Base-by-base conservation (phyloP, 2,329 filamentous ascomycete genomes). In the Epichloe amarillans region DNA sequence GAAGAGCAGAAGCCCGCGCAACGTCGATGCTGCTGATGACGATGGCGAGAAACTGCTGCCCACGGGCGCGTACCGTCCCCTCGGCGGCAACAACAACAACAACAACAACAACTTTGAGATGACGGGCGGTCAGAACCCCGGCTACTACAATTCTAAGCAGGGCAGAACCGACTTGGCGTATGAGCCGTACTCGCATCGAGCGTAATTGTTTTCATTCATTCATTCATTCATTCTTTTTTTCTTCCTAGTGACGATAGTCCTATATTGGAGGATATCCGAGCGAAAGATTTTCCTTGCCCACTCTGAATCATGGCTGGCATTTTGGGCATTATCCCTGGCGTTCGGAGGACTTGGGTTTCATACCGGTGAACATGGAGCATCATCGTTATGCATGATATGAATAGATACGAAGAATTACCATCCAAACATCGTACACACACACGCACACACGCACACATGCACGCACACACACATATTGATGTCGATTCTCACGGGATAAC, bases 161-260 rank as follows among this genome's bases (percentile, higher is more conserved):
- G 47, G 46, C 35, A 73, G 72, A 50, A 66, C 69, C n/a, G 72
- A 77, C 33, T 62, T 74, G 56, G 79, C 77, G 39, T 83, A 83
- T 65, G 80, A 83, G 73, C 80, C 80, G 37, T 83, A 82, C 66
- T 74, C 74, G 48, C 79, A 81, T 59, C 71, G 72, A 43, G 69
- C 70, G 45, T 82, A 74, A 69, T 39, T n/a, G 15, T 37, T 21
- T 38, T 21, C 15, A 41, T 6, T 6, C 6, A 2, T 23, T 35
- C 8, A 37, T 19, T 33, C 2, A 1, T 6, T 38, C 15, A 15
- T 35, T 21, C 19, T 3, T 6, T 33, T 2, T 2, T 6, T 38
- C 15, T 21, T 35, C 23, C 2, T 47, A 26, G 21, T n/a, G 10
- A 12, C 7, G 12, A 39, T 12, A 15, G 30, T 17, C 8, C 14